Percentiles rank a stretch among this genome's conserved stretches.
phyloP scores from a whole-genome alignment of 768 basidiomycete species.

The Phylloporus sp. region DNA sequence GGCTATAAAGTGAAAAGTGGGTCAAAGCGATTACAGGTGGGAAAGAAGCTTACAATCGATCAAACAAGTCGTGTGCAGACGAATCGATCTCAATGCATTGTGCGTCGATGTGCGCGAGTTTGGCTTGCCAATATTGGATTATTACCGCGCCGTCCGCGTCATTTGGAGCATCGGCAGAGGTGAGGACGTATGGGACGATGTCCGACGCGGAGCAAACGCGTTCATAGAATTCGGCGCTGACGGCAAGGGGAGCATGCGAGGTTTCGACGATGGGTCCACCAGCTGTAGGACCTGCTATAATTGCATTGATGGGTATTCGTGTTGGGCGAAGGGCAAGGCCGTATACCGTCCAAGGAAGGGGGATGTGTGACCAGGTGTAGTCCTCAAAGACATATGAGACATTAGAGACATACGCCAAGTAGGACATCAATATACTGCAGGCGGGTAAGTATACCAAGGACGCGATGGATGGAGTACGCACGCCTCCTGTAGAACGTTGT shows the following conservation, averaged over 20 bases:
- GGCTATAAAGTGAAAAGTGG: constrained; percentile 25
- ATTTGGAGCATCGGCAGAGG: constrained; percentile 34
- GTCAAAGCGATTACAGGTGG: background rate
- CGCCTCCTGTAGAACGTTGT: constrained; percentile 62
- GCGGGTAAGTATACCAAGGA: background rate
- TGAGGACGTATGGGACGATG: constrained; percentile 30
- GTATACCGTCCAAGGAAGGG: constrained; percentile 52
- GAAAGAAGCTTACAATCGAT: constrained; percentile 38
- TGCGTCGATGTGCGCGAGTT: constrained; percentile 34
- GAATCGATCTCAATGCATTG: constrained; percentile 46
- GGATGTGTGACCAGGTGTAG: constrained; percentile 55
- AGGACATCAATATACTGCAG: constrained; percentile 45
- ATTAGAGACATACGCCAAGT: constrained; percentile 47
- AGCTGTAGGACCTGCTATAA: constrained; percentile 53
- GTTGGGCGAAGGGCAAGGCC: constrained; percentile 50
- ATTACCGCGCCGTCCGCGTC: constrained; percentile 40
- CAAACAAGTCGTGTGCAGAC: constrained; percentile 41
- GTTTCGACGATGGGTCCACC: constrained; percentile 39
- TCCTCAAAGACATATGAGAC: constrained; percentile 62
- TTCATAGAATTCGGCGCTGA: constrained; percentile 50
- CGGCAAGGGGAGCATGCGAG: constrained; percentile 30
- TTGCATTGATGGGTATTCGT: constrained; percentile 54
- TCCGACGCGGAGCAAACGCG: constrained; percentile 39
- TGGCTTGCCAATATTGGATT: constrained; percentile 48
- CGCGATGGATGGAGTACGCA: constrained; percentile 27